Evolutionary conservation across 495 filamentous ascomycete genomes (phyloP), one percentile per base, ranked within the genome.

Genomic region (Penicillium paxilli): DNA sequence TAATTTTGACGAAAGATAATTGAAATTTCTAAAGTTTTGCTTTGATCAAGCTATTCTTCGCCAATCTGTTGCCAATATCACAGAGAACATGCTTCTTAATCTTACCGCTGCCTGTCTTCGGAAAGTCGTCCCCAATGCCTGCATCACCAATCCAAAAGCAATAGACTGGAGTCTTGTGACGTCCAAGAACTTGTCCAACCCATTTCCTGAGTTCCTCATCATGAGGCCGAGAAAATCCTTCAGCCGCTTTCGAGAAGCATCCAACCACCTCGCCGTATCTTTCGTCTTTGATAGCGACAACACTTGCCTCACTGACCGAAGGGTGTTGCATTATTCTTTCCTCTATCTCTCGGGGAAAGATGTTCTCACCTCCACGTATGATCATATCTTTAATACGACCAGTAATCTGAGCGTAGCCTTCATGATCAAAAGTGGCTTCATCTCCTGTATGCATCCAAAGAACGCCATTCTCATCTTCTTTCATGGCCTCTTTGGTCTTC

Each of bases 351-450:
- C 49, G 19, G 0, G 65, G 62, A n/a, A 54, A 63, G 28, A 68
- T 68, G 17, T 68, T 68, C 33, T 67, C 64, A n/a, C 58, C 62
- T 79, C 78, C 83, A 38, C 84, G 63, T 51, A 86, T 87, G 56
- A 86, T 84, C 30, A 87, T 80, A 54, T 87, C 84, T 71, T 86
- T 87, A 58, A 85, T 83, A 30, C 83, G 53, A 0, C 84, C 84
- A 1, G 81, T 86, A 11, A 69, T 64, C 8, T 48, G 49, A 14
- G 49, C 58, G 23, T 63, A 64, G 1, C 58, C 66, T 21, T 66
- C 55, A 0, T 23, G 17, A 37, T 69, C 58, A n/a, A 69, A 17
- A 4, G 55, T 32, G 3, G 52, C 58, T 26, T 69, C 53, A 33
- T 69, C 66, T 1, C 66, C 66, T 0, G 66, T 66, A 26, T 64